A percentile compares a stretch with the other conserved stretches of the same genome.
phyloP scores from a whole-genome alignment of 2,329 filamentous ascomycete species.

The Colletotrichum coccodes region DNA sequence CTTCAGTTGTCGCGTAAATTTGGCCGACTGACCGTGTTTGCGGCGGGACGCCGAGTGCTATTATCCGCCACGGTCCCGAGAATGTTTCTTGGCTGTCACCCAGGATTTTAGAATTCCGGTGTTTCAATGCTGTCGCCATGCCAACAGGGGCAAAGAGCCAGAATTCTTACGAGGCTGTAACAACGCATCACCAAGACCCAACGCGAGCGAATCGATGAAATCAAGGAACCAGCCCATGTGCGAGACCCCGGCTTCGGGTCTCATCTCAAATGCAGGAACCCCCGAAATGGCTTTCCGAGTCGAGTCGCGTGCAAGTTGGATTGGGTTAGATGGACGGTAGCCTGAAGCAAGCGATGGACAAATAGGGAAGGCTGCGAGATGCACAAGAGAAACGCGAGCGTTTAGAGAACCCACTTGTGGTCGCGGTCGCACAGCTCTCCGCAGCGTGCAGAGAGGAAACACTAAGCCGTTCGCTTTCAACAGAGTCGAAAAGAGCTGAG shows the following conservation, averaged over 20 bases:
- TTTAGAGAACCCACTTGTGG: neutral
- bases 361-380: neutral
- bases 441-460: neutral
- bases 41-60: conserved; percentile 12
- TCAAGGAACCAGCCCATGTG: conserved; percentile 16
- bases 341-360: conserved; percentile 14
- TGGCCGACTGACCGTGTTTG: neutral
- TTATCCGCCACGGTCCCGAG: neutral
- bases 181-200: conserved; percentile 31
- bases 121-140: conserved; percentile 28
- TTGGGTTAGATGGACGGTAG: conserved; percentile 19
- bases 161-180: neutral
- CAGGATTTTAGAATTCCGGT: neutral
- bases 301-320: conserved; percentile 19
- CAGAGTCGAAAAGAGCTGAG: neutral
- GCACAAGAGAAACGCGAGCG: neutral
- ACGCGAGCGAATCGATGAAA: conserved; percentile 17
- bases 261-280: conserved; percentile 32
- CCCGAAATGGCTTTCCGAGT: conserved; percentile 10
- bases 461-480: too few species aligned
- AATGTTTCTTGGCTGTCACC: conserved; percentile 9
- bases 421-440: neutral
- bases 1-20: conserved; percentile 1
- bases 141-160: conserved; percentile 24
- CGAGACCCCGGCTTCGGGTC: conserved; percentile 15